phyloP scores from a whole-genome alignment of 768 basidiomycete species.

The Antrodiella citrinella region DNA sequence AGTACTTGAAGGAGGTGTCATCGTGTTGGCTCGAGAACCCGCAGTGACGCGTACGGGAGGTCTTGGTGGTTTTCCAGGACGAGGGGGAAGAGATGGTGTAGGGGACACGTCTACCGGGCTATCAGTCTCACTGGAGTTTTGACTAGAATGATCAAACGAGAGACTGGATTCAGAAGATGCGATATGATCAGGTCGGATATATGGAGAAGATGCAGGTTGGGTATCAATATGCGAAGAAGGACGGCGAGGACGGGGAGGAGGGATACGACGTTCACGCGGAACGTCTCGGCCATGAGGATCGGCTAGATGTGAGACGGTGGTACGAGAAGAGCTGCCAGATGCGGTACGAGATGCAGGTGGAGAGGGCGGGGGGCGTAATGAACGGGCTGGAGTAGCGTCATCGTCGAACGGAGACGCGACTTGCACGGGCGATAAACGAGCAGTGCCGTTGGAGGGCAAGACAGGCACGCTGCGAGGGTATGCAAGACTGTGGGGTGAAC shows the following conservation, averaged over 20 bases:
- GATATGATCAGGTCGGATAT: neutral
- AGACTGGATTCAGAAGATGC: neutral
- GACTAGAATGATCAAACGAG: neutral
- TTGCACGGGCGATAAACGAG: constrained; percentile 7
- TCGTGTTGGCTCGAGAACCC: constrained; percentile 7
- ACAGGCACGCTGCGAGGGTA: neutral
- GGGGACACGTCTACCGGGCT: constrained; percentile 2
- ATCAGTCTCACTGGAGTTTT: neutral
- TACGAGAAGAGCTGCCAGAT: constrained; percentile 4
- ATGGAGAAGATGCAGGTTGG: neutral
- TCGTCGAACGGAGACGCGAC: constrained; percentile 8
- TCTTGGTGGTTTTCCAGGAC: constrained; percentile 14
- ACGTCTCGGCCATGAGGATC: neutral
- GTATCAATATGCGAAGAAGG: neutral
- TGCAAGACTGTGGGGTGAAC: neutral
- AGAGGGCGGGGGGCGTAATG: neutral
- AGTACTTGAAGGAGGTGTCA: constrained; percentile 12
- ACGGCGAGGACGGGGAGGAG: neutral
- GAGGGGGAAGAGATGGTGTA: constrained; percentile 18
- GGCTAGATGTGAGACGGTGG: neutral
- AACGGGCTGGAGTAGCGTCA: neutral
- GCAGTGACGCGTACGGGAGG: constrained; percentile 2
- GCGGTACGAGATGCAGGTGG: constrained; percentile 2
- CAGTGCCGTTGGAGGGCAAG: neutral
- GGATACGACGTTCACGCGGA: neutral